Base-by-base conservation (phyloP, 306 rosid species). In the Begonia loranthoides region DNA sequence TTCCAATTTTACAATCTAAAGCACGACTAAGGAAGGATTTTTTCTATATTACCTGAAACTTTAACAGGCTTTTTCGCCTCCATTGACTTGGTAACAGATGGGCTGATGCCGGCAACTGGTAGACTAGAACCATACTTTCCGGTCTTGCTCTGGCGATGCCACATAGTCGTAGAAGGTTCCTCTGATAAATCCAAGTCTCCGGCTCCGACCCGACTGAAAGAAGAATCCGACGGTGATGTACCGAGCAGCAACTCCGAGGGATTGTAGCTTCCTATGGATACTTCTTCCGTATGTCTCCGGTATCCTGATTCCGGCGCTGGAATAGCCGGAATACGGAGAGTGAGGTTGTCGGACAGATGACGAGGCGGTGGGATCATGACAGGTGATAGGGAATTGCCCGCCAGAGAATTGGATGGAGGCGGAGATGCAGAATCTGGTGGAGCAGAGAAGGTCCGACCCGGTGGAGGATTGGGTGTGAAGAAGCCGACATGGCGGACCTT, bases 401-500 rank as follows among this genome's bases (percentile, higher is more conserved):
- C 19, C 19, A 55, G 64, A 17, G 64, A 59, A 12, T 57, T 43
- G 52, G 62, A 46, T 11, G 47, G 70, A 43, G 76, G 61, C 8
- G 65, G 62, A 39, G 77, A 10, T 6, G 39, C 57, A 0, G 63
- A 57, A 50, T 65, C 57, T 41, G 50, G 16, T 2, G 79, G 79
- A 44, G 69, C 78, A 57, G 81, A 73, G 13, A 33, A 69, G 67
- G 69, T 52, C 66, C 51, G 71, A 0, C 46, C 67, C 38, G 90
- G 71, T 1, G 49, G 44, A 21, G 17, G 49, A 9, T 50, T 21
- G 15, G 83, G 78, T 33, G 83, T 55, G 72, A 73, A 66, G 73
- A 83, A 83, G 10, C 87, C 96, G 12, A 87, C 87, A 34, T 59
- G 87, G 64, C 86, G 79, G 64, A 87, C 71, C 67, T 73, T 82